Base-by-base conservation (phyloP, 2,329 filamentous ascomycete genomes). In the Cadophora luteo-olivacea region DNA sequence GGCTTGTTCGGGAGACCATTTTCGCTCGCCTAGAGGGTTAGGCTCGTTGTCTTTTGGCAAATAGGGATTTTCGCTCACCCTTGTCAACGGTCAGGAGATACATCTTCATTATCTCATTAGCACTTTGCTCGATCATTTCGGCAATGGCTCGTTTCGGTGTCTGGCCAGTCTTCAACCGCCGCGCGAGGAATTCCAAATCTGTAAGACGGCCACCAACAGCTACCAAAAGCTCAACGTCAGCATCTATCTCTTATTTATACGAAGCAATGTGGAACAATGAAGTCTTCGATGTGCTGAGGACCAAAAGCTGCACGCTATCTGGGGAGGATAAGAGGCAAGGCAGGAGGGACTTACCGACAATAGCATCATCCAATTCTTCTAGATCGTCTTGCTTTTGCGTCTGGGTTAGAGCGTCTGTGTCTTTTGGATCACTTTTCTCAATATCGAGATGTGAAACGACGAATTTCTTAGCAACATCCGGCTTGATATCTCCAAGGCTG, bases 171-270 rank as follows among this genome's bases (percentile, higher is more conserved):
- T 93, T 93, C 74, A 99, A 91, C 22, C 96, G 87, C 45, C 95
- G 89, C n/a, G 94, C 92, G 54, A 99, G 88, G 77, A 96, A 97
- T 77, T 98, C 95, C 24, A 99, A 89, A 77, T 99, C 96, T 0
- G 94, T 97, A n/a, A 99, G 85, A 3, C 96, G 92, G 1, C 96
- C 96, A 25, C 96, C 96, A 1, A 99, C 86, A 0, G 90, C 86
- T 33, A 19, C 16, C 22, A 41, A 25, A 12, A 19, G 6, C n/a
- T 12, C 22, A 45, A 9, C 19, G 12, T 60, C 22, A 60, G 57
- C 16, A 45, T 4, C 24, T 22, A 22, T 29, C n/a, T 24, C 25
- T 45, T 33, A 24, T 16, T 6, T 3, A 19, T 48, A 24, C 19
- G n/a, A 24, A 14, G n/a, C 29, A 29, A 5, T 29, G 29, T 3